Percentiles rank a stretch among this genome's conserved stretches.
Conservation (phyloP, 2,329 filamentous ascomycete species). For the Aspergillus tamarii region DNA sequence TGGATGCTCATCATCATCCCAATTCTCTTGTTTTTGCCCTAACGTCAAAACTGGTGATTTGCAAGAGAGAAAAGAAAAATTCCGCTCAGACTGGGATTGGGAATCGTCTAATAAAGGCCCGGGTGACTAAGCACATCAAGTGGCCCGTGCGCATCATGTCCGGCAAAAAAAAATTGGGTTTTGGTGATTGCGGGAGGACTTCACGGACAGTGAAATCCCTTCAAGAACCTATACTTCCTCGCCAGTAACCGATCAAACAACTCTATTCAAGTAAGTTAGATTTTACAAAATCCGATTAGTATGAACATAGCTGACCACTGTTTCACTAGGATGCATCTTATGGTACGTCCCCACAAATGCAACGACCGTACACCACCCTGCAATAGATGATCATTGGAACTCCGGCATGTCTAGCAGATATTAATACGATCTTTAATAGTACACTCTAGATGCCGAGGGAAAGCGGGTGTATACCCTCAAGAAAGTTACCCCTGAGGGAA, state of each 20-base stretch:
- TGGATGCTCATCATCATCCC: constrained; percentile 22
- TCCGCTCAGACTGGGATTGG: constrained; percentile 14
- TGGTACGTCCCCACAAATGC: constrained; percentile 34
- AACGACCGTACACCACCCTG: constrained; percentile 8
- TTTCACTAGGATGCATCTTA: constrained; percentile 44
- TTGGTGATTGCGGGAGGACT: background rate
- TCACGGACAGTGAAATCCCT: background rate
- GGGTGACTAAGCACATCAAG: constrained; percentile 22
- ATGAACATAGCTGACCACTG: constrained; percentile 16
- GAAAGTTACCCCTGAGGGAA: constrained; percentile 69
- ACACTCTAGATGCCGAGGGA: constrained; percentile 79
- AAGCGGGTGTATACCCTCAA: constrained; percentile 95
- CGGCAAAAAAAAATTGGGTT: constrained; percentile 15
- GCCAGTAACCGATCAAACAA: background rate
- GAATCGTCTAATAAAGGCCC: constrained; percentile 4
- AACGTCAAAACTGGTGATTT: constrained; percentile 11
- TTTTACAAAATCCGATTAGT: background rate
- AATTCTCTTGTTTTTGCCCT: constrained; percentile 2
- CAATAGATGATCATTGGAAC: background rate
- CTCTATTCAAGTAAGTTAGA: constrained; percentile 31
- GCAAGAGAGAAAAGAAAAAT: constrained; percentile 17
- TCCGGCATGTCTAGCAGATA: constrained; percentile 6
- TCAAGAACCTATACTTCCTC: background rate
- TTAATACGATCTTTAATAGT: constrained; percentile 52
- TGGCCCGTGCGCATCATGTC: constrained; percentile 19